Evolutionary conservation across 2,329 filamentous ascomycete species (phyloP), one percentile per base, ranked within the genome.

Genomic region (Penicillium corylophilum): DNA sequence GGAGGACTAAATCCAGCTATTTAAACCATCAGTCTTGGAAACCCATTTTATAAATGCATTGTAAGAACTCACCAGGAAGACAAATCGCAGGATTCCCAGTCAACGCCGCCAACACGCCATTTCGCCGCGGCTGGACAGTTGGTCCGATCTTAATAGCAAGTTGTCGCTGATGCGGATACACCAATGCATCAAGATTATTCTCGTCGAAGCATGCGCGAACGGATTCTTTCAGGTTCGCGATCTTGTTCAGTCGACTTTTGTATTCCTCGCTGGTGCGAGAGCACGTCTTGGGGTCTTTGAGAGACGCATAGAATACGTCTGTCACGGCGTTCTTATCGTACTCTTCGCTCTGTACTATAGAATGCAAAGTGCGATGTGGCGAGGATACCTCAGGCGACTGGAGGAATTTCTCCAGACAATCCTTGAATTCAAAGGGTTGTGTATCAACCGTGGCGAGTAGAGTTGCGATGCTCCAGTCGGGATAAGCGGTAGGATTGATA

Each of bases 81-180:
- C 71, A 72, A 50, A 83, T 73, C 4, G 82, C 80, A 9, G 80
- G 80, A 4, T 65, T 71, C 0, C 80, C 80, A 1, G 79, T 82
- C 47, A 82, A 61, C 0, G 80, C 79, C 2, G 79, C 81, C 1
- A 82, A 61, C 42, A 82, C 79, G 2, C 80, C 81, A 56, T 83
- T 87, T 2, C 84, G 73, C 1, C 83, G 83, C n/a, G 71, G 71
- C 67, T 87, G 84, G 0, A 76, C 79, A 0, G 78, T 72, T 1
- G 77, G 76, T 3, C 82, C 83, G 22, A 85, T 66, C 41, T 78
- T 77, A 2, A 85, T 82, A 5, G 84, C 82, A 1, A 87, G 76
- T 48, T 85, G 85, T 62, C 79, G 79, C 61, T 87, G 84, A 63
- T 87, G 79, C 0, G 84, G 84, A 65, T 87, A 87, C 59, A 86